These are phyloP conservation scores for Beauveria rudraprayagi DNA, from an alignment of 2,329 filamentous ascomycete genomes.

Conservation along the genomic window DNA sequence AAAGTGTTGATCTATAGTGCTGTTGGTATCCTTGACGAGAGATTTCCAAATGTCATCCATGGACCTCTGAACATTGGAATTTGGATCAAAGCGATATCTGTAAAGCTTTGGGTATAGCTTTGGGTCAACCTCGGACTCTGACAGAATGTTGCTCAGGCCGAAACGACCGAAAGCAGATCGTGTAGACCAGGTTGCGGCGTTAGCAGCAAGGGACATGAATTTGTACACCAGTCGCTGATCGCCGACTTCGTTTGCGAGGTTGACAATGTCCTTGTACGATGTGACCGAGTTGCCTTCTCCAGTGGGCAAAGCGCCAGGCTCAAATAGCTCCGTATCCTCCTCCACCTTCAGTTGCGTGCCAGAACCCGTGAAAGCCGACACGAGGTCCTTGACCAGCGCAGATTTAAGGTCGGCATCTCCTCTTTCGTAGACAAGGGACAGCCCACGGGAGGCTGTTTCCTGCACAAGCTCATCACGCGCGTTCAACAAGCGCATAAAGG, in stretches of 20 bases:
- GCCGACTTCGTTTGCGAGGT: conserved; percentile 88
- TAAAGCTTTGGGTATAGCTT: conserved; percentile 94
- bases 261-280: conserved; percentile 97
- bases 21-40: conserved; percentile 78
- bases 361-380: conserved; percentile 78
- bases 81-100: conserved; percentile 91
- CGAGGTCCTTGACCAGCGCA: conserved; percentile 77
- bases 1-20: conserved; percentile 73
- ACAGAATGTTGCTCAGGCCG: conserved; percentile 84
- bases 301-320: conserved; percentile 81
- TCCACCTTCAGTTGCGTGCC: conserved; percentile 73
- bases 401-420: conserved; percentile 74
- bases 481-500: conserved; percentile 80
- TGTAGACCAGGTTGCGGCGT: conserved; percentile 96
- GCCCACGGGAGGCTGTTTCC: conserved; percentile 83
- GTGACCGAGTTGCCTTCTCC: conserved; percentile 84
- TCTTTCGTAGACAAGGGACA: conserved; percentile 90
- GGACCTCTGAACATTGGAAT: conserved; percentile 81
- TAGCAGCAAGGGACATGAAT: conserved; percentile 95
- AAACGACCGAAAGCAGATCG: conserved; percentile 92
- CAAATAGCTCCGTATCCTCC: conserved; percentile 86
- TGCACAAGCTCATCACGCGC: conserved; percentile 92
- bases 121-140: conserved; percentile 78
- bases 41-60: conserved; percentile 99
- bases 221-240: conserved; percentile 95